Evolutionary conservation across 176 grass and related monocot species (phyloP).

Genomic region (Oryza brachyantha): DNA sequence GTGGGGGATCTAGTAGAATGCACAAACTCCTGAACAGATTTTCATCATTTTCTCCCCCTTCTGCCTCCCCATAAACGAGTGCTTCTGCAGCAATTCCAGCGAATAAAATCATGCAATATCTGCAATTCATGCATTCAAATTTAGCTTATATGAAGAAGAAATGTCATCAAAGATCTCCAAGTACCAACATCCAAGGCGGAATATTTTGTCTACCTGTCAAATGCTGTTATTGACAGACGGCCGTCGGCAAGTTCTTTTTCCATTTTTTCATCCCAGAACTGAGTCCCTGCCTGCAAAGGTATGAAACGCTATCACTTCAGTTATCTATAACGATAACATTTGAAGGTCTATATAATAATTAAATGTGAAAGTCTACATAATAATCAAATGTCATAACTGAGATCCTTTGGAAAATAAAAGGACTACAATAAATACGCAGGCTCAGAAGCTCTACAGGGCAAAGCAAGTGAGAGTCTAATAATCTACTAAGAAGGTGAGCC

Average conservation of each 20-base stretch:
- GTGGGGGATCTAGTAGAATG: constrained; percentile 67
- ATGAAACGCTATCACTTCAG: not conserved
- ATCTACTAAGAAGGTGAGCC: not conserved
- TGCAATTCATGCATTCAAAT: constrained; percentile 30
- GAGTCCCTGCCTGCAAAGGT: constrained; percentile 80
- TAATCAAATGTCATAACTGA: constrained; percentile 13
- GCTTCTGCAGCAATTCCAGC: constrained; percentile 90
- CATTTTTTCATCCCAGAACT: constrained; percentile 98
- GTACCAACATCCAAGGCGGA: not conserved
- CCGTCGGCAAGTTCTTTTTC: constrained; percentile 85
- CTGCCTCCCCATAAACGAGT: constrained; percentile 89
- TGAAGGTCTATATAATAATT: no score
- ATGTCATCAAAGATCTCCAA: not conserved
- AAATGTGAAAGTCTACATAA: not conserved
- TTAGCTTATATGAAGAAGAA: not conserved
- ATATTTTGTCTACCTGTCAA: constrained; percentile 69
- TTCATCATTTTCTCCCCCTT: constrained; percentile 96
- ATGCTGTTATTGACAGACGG: constrained; percentile 71
- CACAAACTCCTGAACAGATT: constrained; percentile 89
- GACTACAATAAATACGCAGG: no score
- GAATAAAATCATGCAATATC: constrained; percentile 95
- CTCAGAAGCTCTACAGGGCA: not conserved
- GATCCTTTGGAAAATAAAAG: constrained; percentile 22
- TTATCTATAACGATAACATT: not conserved
- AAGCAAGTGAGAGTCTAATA: not conserved